phyloP scores from a whole-genome alignment of 179 eudicot genomes.

The Sideroxylon spinosum region DNA sequence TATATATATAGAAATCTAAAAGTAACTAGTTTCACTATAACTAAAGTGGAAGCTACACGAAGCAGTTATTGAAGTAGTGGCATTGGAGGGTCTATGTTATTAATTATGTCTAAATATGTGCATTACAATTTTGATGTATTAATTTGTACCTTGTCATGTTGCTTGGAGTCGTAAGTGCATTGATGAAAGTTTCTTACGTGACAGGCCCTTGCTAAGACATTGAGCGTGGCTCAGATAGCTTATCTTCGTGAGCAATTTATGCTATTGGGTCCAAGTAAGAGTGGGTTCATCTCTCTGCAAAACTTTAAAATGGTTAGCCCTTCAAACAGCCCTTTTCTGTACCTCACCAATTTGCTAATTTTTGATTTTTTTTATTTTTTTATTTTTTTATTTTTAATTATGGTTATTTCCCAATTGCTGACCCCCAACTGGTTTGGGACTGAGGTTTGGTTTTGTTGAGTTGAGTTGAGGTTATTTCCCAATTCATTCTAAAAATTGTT shows the following conservation, averaged over 20 bases:
- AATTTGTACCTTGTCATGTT: not conserved
- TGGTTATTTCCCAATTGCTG: not conserved
- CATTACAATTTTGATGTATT: not conserved
- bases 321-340: slow-evolving; percentile 5
- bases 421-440: not conserved
- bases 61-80: not conserved
- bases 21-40: not conserved
- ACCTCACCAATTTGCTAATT: not conserved
- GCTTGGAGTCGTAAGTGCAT: not conserved
- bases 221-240: slow-evolving; percentile 54
- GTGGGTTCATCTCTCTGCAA: slow-evolving; percentile 54
- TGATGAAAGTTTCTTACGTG: slow-evolving; percentile 11
- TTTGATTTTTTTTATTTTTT: not conserved
- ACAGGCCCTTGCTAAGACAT: slow-evolving; percentile 69
- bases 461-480: not conserved
- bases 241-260: slow-evolving; percentile 65
- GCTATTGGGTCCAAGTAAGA: slow-evolving; percentile 60
- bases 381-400: not conserved
- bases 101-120: too few species aligned
- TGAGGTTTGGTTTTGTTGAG: not conserved
- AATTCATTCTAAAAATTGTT: slow-evolving; percentile 9
- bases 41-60: not conserved
- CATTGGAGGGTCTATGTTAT: not conserved
- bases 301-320: slow-evolving; percentile 51
- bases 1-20: too few species aligned